Percentiles rank a stretch among this genome's conserved stretches.
Conservation (phyloP, 495 filamentous ascomycete species). For the Xylaria curta region DNA sequence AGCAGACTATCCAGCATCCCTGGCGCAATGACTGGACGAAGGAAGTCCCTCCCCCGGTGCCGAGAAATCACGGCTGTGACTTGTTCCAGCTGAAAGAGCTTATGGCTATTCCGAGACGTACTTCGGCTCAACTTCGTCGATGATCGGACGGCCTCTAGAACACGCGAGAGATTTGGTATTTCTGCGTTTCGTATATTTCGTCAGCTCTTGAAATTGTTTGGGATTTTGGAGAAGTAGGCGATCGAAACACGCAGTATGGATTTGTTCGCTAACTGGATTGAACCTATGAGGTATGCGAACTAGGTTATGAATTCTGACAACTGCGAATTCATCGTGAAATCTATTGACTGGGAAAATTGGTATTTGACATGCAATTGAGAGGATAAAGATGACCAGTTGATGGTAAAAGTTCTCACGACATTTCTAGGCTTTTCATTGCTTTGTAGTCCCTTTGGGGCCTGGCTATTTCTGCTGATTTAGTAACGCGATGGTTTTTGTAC, state of each 20-base stretch:
- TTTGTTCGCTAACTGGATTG: not conserved
- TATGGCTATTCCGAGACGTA: slow-evolving; percentile 2
- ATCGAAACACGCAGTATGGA: not conserved
- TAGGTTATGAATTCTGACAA: not conserved
- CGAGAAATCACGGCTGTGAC: slow-evolving; percentile 19
- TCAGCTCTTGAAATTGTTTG: not conserved
- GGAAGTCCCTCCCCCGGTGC: slow-evolving; percentile 20
- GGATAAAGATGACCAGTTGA: not conserved
- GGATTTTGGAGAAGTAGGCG: not conserved
- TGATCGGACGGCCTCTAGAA: not conserved
- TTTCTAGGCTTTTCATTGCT: not conserved
- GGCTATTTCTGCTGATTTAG: not conserved
- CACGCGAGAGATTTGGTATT: not conserved
- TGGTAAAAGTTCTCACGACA: not conserved
- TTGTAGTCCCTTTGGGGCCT: not conserved
- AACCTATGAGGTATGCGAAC: not conserved
- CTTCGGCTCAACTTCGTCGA: not conserved
- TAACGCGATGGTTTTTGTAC: not conserved
- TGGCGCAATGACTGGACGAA: slow-evolving; percentile 27
- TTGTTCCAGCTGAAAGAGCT: slow-evolving; percentile 5
- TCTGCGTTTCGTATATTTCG: not conserved
- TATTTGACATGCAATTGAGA: not conserved
- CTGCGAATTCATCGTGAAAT: not conserved
- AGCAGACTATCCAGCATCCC: slow-evolving; percentile 15
- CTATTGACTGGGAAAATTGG: not conserved